These are phyloP conservation scores for Penicillium corylophilum DNA, from an alignment of 2,329 filamentous ascomycete species.

Conservation along the genomic window DNA sequence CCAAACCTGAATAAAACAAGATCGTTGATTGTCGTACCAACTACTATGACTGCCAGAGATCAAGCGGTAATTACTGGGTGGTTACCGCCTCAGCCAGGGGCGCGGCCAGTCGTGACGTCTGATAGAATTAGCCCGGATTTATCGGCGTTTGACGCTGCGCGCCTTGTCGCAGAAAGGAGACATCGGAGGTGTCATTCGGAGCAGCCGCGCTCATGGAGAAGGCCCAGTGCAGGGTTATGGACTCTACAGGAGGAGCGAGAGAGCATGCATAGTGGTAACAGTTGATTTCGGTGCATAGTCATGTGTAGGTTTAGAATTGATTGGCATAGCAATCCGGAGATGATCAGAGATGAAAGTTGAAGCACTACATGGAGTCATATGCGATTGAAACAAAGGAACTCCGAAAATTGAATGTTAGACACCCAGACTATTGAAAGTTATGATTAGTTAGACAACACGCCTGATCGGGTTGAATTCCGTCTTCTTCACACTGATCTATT, in stretches of 20 bases:
- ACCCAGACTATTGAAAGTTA: too few species aligned
- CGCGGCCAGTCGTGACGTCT: slow-evolving; percentile 4
- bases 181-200: slow-evolving; percentile 41
- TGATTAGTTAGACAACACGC: too few species aligned
- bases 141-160: slow-evolving; percentile 6
- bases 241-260: slow-evolving; percentile 33
- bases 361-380: background rate
- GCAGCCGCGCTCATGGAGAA: slow-evolving; percentile 38
- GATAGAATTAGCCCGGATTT: background rate
- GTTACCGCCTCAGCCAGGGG: slow-evolving; percentile 10
- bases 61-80: slow-evolving; percentile 23
- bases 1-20: slow-evolving; percentile 33
- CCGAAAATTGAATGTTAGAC: background rate
- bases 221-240: slow-evolving; percentile 37
- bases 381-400: background rate
- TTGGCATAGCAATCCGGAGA: background rate
- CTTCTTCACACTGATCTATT: too few species aligned
- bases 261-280: background rate
- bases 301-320: background rate
- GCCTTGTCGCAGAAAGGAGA: slow-evolving; percentile 22
- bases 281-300: background rate
- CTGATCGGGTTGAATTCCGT: too few species aligned
- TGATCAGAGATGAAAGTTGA: background rate
- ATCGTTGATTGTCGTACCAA: slow-evolving; percentile 32
- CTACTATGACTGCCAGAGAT: slow-evolving; percentile 18